Conservation (phyloP, 2,329 filamentous ascomycete species). For the Colletotrichum cuscutae region DNA sequence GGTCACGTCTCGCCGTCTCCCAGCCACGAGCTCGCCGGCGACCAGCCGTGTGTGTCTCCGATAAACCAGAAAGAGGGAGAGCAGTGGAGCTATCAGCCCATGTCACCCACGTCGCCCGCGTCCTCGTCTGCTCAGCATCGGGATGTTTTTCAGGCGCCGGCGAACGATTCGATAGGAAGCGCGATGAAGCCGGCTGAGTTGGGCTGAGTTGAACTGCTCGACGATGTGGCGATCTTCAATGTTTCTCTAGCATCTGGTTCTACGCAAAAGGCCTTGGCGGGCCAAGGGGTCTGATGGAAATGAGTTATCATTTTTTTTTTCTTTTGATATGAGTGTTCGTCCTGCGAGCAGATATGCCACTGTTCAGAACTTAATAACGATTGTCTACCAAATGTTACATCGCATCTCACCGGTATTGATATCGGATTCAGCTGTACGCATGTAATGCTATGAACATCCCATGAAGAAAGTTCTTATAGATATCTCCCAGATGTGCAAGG, state of each 20-base stretch:
- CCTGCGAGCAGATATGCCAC: background rate
- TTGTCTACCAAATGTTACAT: too few relatives aligned
- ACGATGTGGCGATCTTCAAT: background rate
- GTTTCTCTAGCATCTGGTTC: background rate
- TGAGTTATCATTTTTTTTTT: background rate
- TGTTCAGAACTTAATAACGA: background rate
- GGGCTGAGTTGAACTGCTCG: background rate
- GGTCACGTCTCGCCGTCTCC: background rate
- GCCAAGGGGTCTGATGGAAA: background rate
- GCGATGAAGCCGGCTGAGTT: constrained; percentile 21
- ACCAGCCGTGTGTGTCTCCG: background rate
- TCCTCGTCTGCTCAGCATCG: background rate
- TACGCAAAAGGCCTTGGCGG: background rate
- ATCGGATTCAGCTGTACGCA: too few relatives aligned
- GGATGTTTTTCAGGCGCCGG: background rate
- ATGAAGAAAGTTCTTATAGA: too few relatives aligned
- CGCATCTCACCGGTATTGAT: too few relatives aligned
- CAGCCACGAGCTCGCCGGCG: background rate
- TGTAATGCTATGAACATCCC: too few relatives aligned
- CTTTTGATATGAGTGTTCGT: too few relatives aligned
- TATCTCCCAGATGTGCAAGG: too few relatives aligned
- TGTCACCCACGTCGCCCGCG: background rate
- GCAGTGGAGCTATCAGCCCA: background rate
- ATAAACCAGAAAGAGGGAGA: background rate
- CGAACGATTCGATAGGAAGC: background rate